Base-by-base conservation (phyloP, 768 basidiomycete species). In the Tylopilus subfusipes region DNA sequence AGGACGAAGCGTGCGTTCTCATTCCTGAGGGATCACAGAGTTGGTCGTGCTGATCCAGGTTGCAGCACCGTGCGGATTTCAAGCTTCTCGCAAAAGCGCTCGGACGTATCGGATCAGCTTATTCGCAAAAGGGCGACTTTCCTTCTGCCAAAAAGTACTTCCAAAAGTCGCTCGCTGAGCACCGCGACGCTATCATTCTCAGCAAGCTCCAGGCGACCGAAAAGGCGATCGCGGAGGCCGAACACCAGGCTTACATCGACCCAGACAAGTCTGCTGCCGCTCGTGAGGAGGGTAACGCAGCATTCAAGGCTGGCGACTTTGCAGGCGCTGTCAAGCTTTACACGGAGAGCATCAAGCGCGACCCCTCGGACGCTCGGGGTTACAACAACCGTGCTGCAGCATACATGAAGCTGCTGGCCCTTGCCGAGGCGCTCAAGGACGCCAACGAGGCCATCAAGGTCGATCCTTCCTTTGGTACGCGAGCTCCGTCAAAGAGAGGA, bases 301-400 rank as follows among this genome's bases (percentile, higher is more conserved):
- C 85, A 34, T 99, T 98, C 83, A 98, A 98, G 78, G 78, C 73
- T 2, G 96, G 93, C 19, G 86, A 96, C 71, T 99, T 94, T 72
- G 95, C 85, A 12, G 84, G 80, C 12, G 90, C 96, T 1, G 95
- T 99, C 62, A 93, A 91, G 76, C 77, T 81, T 36, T 99, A 99
- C 75, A 82, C 90, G 34, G 97, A 99, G 74, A 89, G 93, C 57
- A 97, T 98, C 80, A 98, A 98, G 76, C 88, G 97, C 47, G 86
- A 92, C 64, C 96, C 97, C 39, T 70, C 73, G 34, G 97, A 99
- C 67, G 82, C 96, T 14, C 81, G 88, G 59, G 94, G 91, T 10
- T 99, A 98, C 77, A 98, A 96, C 72, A 99, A 99, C 76, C 88
- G 97, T 46, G 93, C 97, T n/a, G 88, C 93, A 27, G 95, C 93